Evolutionary conservation across 176 grass and related monocot species (phyloP).

Genomic region (Poa pratensis): DNA sequence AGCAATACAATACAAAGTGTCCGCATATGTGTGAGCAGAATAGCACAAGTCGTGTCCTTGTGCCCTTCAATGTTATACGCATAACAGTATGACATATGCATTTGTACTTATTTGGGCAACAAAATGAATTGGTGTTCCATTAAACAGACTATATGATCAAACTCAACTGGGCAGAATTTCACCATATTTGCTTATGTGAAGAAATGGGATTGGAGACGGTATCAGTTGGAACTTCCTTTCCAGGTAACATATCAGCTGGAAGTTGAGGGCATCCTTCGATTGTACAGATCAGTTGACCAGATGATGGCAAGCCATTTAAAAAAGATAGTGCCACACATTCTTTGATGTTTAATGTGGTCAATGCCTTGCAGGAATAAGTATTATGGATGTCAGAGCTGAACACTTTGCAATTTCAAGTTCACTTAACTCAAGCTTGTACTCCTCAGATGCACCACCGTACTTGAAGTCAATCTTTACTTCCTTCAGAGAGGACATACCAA

Average conservation of each 20-base stretch:
- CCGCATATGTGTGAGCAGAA: too few species aligned
- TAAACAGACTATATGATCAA: too few species aligned
- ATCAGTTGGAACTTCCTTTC: too few species aligned
- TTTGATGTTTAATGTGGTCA: slow-evolving; percentile 31
- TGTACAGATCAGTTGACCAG: background rate
- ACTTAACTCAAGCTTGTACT: slow-evolving; percentile 15
- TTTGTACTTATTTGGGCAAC: too few species aligned
- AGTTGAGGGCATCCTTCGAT: slow-evolving; percentile 26
- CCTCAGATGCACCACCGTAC: background rate
- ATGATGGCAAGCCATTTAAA: slow-evolving; percentile 34
- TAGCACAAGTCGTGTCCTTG: too few species aligned
- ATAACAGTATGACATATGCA: too few species aligned
- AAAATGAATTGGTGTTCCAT: too few species aligned
- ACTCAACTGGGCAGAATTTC: too few species aligned
- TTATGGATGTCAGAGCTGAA: slow-evolving; percentile 17
- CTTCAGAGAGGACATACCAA: slow-evolving; percentile 35
- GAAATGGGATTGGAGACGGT: background rate
- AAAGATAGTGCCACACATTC: slow-evolving; percentile 19
- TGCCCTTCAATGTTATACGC: too few species aligned
- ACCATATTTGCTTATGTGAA: too few species aligned
- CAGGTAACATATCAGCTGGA: background rate
- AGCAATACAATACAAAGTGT: too few species aligned
- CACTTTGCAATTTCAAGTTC: slow-evolving; percentile 37
- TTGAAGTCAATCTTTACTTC: slow-evolving; percentile 14
- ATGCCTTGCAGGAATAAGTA: slow-evolving; percentile 27